Evolutionary conservation across 352 stramenopile species (phyloP).

Genomic region (Globisporangium middletonii): DNA sequence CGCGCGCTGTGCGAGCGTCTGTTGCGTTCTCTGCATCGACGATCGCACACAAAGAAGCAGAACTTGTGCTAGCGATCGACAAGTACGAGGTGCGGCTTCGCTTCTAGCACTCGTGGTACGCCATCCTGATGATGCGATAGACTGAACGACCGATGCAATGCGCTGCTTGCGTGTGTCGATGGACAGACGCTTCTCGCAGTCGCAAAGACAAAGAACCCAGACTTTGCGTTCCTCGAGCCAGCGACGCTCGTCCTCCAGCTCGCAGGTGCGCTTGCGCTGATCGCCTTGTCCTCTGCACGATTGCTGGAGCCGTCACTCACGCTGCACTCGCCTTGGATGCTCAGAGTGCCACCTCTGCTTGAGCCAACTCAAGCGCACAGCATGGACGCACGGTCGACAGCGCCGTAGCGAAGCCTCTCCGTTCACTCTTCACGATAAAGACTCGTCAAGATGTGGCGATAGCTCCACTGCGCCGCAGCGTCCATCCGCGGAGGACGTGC

Average conservation of each 20-base stretch:
- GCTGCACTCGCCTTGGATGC: neutral
- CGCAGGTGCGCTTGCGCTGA: slow-evolving; percentile 17
- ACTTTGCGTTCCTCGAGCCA: slow-evolving; percentile 41
- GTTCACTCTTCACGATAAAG: neutral
- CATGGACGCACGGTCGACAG: slow-evolving; percentile 17
- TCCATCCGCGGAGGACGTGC: neutral
- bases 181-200: slow-evolving; percentile 30
- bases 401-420: neutral
- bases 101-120: too few species aligned
- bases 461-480: neutral
- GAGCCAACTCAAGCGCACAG: slow-evolving; percentile 23
- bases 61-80: slow-evolving; percentile 26
- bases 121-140: neutral
- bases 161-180: neutral
- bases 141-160: neutral
- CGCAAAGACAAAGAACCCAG: slow-evolving; percentile 21
- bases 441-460: neutral
- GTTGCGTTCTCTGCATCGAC: neutral
- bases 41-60: slow-evolving; percentile 5
- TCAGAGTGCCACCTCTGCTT: slow-evolving; percentile 24
- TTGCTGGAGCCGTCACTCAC: neutral
- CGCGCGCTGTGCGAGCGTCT: neutral
- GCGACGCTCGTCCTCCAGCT: slow-evolving; percentile 31
- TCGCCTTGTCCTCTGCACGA: neutral
- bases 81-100: slow-evolving; percentile 30